Percentiles rank a stretch among this genome's conserved stretches.
Conservation (phyloP, 352 stramenopile genomes). For the Peronospora farinosa region DNA sequence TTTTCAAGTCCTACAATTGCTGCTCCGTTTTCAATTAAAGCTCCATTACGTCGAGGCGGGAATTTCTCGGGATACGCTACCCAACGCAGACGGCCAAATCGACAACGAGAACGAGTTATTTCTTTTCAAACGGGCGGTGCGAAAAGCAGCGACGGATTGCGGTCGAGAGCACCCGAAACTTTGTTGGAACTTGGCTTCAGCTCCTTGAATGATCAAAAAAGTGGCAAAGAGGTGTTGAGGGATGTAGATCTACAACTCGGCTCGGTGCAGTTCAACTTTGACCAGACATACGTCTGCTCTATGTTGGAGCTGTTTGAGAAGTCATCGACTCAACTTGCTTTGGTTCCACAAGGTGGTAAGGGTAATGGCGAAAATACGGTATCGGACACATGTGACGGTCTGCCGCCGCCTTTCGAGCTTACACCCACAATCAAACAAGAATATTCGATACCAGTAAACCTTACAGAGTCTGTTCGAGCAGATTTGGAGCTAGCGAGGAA, state of each 20-base stretch:
- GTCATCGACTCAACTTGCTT: slow-evolving; percentile 43
- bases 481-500: slow-evolving; percentile 78
- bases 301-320: slow-evolving; percentile 71
- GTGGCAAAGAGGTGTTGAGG: slow-evolving; percentile 40
- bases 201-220: slow-evolving; percentile 54
- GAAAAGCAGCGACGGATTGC: slow-evolving; percentile 12
- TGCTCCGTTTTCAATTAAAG: slow-evolving; percentile 54
- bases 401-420: slow-evolving; percentile 53
- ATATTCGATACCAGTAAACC: slow-evolving; percentile 58
- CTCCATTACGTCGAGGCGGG: slow-evolving; percentile 37
- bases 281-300: slow-evolving; percentile 79
- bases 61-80: slow-evolving; percentile 29
- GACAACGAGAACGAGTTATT: slow-evolving; percentile 61
- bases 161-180: slow-evolving; percentile 33
- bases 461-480: slow-evolving; percentile 74
- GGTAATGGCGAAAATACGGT: slow-evolving; percentile 12
- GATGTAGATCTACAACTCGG: slow-evolving; percentile 71
- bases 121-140: slow-evolving; percentile 38
- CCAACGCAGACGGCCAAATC: slow-evolving; percentile 27
- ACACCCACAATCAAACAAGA: slow-evolving; percentile 57
- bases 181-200: slow-evolving; percentile 61
- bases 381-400: slow-evolving; percentile 19
- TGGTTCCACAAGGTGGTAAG: slow-evolving; percentile 20
- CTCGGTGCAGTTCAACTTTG: slow-evolving; percentile 76
- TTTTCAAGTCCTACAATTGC: slow-evolving; percentile 73